Percentiles rank a stretch among this genome's conserved stretches.
Evolutionary conservation across 1,284 basidiomycete genomes (phyloP).

Genomic region (Melanopsichium pennsylvanicum): DNA sequence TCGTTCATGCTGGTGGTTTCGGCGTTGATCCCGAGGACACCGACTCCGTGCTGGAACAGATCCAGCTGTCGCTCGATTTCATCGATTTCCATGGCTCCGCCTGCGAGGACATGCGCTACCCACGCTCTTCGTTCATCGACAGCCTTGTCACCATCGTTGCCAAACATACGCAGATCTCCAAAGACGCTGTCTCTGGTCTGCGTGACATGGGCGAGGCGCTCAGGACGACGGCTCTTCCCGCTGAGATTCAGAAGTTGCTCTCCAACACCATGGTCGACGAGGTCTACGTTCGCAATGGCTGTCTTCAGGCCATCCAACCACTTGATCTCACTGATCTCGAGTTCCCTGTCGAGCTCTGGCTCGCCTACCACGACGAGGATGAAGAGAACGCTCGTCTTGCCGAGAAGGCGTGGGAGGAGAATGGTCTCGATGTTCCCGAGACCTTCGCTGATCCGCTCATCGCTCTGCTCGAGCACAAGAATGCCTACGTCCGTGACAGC

Average conservation of each 20-base stretch:
- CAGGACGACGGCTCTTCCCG: constrained; percentile 67
- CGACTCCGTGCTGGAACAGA: constrained; percentile 85
- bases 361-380: constrained; percentile 89
- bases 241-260: constrained; percentile 69
- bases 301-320: constrained; percentile 89
- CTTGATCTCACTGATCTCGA: constrained; percentile 94
- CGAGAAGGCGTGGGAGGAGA: constrained; percentile 90
- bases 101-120: constrained; percentile 71
- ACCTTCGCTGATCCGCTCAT: constrained; percentile 75
- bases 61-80: constrained; percentile 82
- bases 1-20: constrained; percentile 78
- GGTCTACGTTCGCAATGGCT: constrained; percentile 85
- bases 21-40: constrained; percentile 69
- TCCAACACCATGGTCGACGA: constrained; percentile 84
- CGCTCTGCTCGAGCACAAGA: constrained; percentile 78
- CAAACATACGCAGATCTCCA: constrained; percentile 81
- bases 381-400: constrained; percentile 89
- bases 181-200: constrained; percentile 84
- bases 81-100: constrained; percentile 85
- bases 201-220: constrained; percentile 85
- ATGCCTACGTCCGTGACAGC: constrained; percentile 80
- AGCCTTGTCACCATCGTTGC: constrained; percentile 80
- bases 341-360: constrained; percentile 88
- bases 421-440: constrained; percentile 87
- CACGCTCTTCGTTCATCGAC: constrained; percentile 70